Base-by-base conservation (phyloP, 2,329 filamentous ascomycete genomes). In the Colletotrichum karsti region DNA sequence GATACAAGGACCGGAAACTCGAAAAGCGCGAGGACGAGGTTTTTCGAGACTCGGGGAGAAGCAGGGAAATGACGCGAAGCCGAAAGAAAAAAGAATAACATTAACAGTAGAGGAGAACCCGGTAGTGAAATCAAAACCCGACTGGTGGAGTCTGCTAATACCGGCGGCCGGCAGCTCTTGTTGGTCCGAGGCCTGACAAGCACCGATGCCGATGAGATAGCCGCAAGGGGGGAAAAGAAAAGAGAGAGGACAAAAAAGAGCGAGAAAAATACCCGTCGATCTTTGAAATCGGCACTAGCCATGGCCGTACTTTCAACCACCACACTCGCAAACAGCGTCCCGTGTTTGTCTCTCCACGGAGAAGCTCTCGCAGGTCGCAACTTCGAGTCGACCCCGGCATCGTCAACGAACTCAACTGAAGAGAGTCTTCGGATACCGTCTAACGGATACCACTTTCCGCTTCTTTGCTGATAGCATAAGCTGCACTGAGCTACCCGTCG, bases 151-250 rank as follows among this genome's bases (percentile, higher is more conserved):
- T 41, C 33, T 18, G 18, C 44, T 63, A 53, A 46, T 67, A 67
- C 51, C 59, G 64, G 37, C 50, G 48, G 37, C 59, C 59, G 64
- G 59, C 64, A 63, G 18, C 59, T 63, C 51, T n/a, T 63, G 20
- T 44, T 46, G 42, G 63, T 60, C 51, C 50, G 39, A 26, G n/a
- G 15, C 42, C 48, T 63, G 37, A 39, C 41, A 61, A 33, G 22
- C 35, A 35, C 53, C 24, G 33, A 13, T 20, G 28, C 9, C 28
- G 24, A 50, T 18, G 28, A 58, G 26, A 58, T 50, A 51, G 30
- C 57, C 57, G 42, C 44, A 50, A 20, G n/a, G n/a, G 26, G 28
- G 50, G 39, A 28, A 7, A 37, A 48, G 26, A 12, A 54, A 12
- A 22, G 18, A 37, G 9, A 24, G 18, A 37, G 15, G n/a, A n/a